A percentile compares a stretch with the other conserved stretches of the same genome.
Evolutionary conservation across 2,329 filamentous ascomycete genomes (phyloP).

Genomic region (Nigrospora oryzae): DNA sequence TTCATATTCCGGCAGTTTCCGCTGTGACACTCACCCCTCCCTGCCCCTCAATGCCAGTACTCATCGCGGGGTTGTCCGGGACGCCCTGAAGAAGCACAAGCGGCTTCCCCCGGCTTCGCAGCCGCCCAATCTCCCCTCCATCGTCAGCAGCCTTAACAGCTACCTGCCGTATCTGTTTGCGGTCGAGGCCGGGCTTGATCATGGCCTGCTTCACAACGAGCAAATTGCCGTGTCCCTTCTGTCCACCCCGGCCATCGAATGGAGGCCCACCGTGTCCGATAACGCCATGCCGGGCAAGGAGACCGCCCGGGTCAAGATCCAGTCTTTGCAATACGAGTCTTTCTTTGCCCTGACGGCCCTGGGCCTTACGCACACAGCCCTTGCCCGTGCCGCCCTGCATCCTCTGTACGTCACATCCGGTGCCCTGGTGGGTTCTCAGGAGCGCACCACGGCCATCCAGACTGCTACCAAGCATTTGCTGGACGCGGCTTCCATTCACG

Average conservation of each 20-base stretch:
- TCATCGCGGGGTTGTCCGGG: constrained; percentile 72
- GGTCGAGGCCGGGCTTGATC: constrained; percentile 63
- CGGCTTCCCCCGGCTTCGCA: constrained; percentile 67
- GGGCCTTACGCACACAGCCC: constrained; percentile 63
- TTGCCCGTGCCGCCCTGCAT: constrained; percentile 65
- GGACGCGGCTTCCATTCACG: constrained; percentile 70
- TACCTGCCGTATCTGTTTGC: constrained; percentile 82
- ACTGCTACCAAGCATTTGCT: constrained; percentile 71
- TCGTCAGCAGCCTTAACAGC: constrained; percentile 61
- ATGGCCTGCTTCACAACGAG: constrained; percentile 43
- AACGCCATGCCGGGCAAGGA: constrained; percentile 57
- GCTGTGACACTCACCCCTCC: constrained; percentile 78
- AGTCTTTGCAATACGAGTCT: constrained; percentile 74
- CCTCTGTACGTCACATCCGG: constrained; percentile 61
- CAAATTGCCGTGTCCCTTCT: constrained; percentile 60
- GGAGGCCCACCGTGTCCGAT: constrained; percentile 72
- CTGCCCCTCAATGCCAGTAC: constrained; percentile 76
- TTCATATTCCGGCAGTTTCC: constrained; percentile 70
- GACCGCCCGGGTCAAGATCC: constrained; percentile 57
- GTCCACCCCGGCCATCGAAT: constrained; percentile 59
- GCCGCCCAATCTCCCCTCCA: constrained; percentile 57
- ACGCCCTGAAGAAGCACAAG: constrained; percentile 83
- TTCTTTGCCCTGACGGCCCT: constrained; percentile 71
- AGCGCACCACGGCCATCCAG: constrained; percentile 61
- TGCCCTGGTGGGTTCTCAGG: constrained; percentile 52